Conservation (phyloP, 306 rosid genomes). For the Cucurbita argyrosperma region DNA sequence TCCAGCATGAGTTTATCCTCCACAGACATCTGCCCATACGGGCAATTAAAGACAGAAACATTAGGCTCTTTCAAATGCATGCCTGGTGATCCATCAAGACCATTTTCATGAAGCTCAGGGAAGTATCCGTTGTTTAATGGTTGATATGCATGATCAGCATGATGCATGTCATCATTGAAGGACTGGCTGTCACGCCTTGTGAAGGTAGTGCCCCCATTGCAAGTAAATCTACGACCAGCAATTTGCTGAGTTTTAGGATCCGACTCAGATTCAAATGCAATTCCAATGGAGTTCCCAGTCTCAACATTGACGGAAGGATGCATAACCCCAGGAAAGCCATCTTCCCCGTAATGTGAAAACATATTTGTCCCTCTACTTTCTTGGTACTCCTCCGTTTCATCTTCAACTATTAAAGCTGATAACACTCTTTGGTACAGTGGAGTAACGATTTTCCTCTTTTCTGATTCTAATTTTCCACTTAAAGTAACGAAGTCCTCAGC, state of each 20-base stretch:
- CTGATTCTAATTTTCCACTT: conserved; percentile 23
- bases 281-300: conserved; percentile 14
- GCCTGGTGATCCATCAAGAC: conserved; percentile 22
- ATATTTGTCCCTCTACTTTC: conserved; percentile 22
- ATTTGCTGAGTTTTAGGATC: conserved; percentile 14
- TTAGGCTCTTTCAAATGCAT: conserved; percentile 16
- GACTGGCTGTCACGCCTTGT: conserved; percentile 19
- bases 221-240: conserved; percentile 26
- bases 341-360: conserved; percentile 22
- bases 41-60: conserved; percentile 19
- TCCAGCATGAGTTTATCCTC: conserved; percentile 64
- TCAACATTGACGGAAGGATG: conserved; percentile 20
- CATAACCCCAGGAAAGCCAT: conserved; percentile 19
- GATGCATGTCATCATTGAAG: conserved; percentile 12
- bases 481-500: conserved; percentile 15
- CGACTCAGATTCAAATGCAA: conserved; percentile 14
- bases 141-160: conserved; percentile 16
- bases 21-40: conserved; percentile 36
- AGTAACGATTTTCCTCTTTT: conserved; percentile 21
- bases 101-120: conserved; percentile 28
- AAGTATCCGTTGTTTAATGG: conserved; percentile 19
- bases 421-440: conserved; percentile 70
- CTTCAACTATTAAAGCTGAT: conserved; percentile 62
- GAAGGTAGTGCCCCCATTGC: conserved; percentile 32
- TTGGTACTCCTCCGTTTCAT: conserved; percentile 39